A percentile compares a stretch with the other conserved stretches of the same genome.
phyloP scores from a whole-genome alignment of 1,139 yeast genomes.

The Nadsonia starkeyi-henricii region DNA sequence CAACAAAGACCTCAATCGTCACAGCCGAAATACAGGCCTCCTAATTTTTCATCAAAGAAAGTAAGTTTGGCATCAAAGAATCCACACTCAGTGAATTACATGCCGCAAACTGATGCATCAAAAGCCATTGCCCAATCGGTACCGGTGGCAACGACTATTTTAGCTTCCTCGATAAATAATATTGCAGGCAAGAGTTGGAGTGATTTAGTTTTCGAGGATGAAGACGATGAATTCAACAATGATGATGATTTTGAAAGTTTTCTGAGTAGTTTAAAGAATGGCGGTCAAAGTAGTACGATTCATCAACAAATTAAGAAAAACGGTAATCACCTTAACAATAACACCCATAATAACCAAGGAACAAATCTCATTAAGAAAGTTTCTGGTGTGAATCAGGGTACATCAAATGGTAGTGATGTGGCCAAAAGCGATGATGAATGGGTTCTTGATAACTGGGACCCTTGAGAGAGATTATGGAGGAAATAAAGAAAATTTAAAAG shows the following conservation, averaged over 20 bases:
- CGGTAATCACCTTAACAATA: not conserved
- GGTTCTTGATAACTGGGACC: not conserved
- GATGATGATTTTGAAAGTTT: conserved; percentile 4
- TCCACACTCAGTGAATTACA: conserved; percentile 7
- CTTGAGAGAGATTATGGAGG: not conserved
- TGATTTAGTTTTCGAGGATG: conserved; percentile 20
- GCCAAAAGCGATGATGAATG: not conserved
- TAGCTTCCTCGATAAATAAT: conserved; percentile 16
- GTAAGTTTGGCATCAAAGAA: conserved; percentile 5
- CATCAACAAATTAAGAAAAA: not conserved
- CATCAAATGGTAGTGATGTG: not conserved
- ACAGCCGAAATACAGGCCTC: not conserved
- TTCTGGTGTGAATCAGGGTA: not conserved
- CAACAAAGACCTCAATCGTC: not conserved
- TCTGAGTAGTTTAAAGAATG: conserved; percentile 2
- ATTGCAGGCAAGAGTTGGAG: conserved; percentile 21
- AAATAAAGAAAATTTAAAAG: not conserved
- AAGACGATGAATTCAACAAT: conserved; percentile 14
- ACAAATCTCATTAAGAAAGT: not conserved
- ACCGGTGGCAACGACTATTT: conserved; percentile 9
- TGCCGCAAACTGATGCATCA: not conserved
- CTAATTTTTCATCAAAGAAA: not conserved
- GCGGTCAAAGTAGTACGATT: not conserved
- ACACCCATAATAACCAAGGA: not conserved
- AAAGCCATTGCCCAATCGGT: conserved; percentile 4